These are phyloP conservation scores for Clausena lansium DNA, from an alignment of 345 rosid species.

Conservation along the genomic window DNA sequence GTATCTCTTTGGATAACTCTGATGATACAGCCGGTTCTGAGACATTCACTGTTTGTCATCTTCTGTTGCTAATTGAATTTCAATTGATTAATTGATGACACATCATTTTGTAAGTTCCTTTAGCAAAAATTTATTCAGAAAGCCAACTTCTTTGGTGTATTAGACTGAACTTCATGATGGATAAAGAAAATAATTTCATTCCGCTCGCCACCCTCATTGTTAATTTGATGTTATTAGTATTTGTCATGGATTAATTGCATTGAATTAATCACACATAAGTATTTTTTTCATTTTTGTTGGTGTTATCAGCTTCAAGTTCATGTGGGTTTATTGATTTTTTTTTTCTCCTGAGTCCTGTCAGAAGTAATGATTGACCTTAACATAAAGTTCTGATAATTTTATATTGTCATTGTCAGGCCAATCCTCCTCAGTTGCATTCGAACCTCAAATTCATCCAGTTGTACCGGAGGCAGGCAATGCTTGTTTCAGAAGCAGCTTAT, in stretches of 20 bases:
- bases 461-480: slow-evolving; percentile 48
- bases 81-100: neutral
- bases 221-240: too few relatives aligned
- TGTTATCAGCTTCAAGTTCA: neutral
- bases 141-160: neutral
- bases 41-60: neutral
- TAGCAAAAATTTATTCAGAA: too few relatives aligned
- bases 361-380: slow-evolving; percentile 1
- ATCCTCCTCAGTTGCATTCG: slow-evolving; percentile 63
- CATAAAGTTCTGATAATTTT: slow-evolving; percentile 13
- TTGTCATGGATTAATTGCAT: too few relatives aligned
- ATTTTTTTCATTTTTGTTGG: neutral
- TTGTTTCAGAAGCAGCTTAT: slow-evolving; percentile 56
- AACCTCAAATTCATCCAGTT: slow-evolving; percentile 55
- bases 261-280: too few relatives aligned
- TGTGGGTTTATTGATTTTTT: neutral
- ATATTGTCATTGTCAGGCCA: slow-evolving; percentile 43
- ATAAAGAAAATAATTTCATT: too few relatives aligned
- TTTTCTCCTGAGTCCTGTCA: neutral
- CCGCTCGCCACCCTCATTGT: too few relatives aligned
- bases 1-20: neutral
- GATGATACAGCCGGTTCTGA: neutral
- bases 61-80: neutral
- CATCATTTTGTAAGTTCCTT: too few relatives aligned
- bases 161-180: too few relatives aligned